phyloP scores from a whole-genome alignment of 306 rosid genomes.

The Abrus precatorius region DNA sequence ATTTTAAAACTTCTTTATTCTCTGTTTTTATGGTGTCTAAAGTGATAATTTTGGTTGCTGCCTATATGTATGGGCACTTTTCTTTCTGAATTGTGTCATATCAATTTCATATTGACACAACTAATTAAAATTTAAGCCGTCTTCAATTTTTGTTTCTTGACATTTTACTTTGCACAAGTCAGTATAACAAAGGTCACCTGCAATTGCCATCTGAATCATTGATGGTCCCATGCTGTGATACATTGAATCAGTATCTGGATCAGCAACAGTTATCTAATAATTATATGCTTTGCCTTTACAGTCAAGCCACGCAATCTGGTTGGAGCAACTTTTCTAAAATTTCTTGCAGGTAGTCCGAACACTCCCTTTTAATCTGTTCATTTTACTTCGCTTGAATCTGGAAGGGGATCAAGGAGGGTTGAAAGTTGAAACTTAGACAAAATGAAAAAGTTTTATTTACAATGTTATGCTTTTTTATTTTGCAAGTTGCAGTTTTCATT shows the following conservation, averaged over 20 bases:
- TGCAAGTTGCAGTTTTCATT: slow-evolving; percentile 9
- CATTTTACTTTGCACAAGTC: background rate
- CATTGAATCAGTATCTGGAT: slow-evolving; percentile 19
- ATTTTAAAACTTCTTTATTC: background rate
- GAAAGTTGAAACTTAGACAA: background rate
- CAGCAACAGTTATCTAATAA: slow-evolving; percentile 47
- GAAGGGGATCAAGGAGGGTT: background rate
- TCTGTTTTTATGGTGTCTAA: slow-evolving; percentile 18
- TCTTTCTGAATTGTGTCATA: slow-evolving; percentile 19
- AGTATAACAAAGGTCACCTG: background rate
- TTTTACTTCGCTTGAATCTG: background rate
- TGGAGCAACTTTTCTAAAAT: slow-evolving; percentile 91
- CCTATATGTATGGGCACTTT: slow-evolving; percentile 3
- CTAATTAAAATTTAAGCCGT: slow-evolving; percentile 1
- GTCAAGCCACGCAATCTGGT: slow-evolving; percentile 92
- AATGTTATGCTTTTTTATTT: slow-evolving; percentile 20
- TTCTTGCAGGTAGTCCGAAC: slow-evolving; percentile 76
- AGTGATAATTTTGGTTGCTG: slow-evolving; percentile 20
- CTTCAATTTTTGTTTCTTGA: background rate
- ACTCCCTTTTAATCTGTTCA: background rate
- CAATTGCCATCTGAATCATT: slow-evolving; percentile 26
- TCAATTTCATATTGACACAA: slow-evolving; percentile 20
- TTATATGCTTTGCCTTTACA: slow-evolving; percentile 56
- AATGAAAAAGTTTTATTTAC: background rate
- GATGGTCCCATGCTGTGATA: slow-evolving; percentile 5